These are phyloP conservation scores for Polyporus tsugae DNA, from an alignment of 1,284 basidiomycete species.

Conservation along the genomic window DNA sequence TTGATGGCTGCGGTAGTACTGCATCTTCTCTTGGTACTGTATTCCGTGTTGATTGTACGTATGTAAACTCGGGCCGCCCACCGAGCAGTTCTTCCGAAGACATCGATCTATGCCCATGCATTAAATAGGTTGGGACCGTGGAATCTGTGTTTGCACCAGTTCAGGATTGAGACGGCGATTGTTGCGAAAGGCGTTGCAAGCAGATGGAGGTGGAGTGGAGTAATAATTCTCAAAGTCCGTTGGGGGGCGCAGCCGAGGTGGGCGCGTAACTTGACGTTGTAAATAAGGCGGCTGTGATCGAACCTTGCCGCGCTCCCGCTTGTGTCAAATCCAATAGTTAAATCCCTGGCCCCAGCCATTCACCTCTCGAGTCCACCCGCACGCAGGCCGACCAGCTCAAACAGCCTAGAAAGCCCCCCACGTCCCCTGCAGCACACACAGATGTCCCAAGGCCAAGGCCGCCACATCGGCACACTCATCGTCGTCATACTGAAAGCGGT, in stretches of 20 bases:
- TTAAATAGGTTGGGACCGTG: neutral
- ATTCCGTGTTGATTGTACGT: constrained; percentile 6
- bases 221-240: too few relatives aligned
- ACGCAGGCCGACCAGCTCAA: constrained; percentile 16
- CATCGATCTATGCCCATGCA: constrained; percentile 11
- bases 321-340: constrained; percentile 24
- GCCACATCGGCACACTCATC: constrained; percentile 92
- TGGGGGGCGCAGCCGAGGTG: constrained; percentile 24
- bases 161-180: neutral
- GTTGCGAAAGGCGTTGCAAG: neutral
- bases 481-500: constrained; percentile 96
- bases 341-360: constrained; percentile 1
- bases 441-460: constrained; percentile 40
- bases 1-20: constrained; percentile 11
- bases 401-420: constrained; percentile 11
- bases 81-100: constrained; percentile 13
- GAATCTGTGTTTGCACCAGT: neutral
- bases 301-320: constrained; percentile 25
- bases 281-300: constrained; percentile 25
- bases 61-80: constrained; percentile 9
- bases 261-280: constrained; percentile 17
- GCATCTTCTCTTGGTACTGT: constrained; percentile 2
- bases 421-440: constrained; percentile 15
- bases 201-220: neutral
- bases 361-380: constrained; percentile 1